Evolutionary conservation across 1,284 basidiomycete genomes (phyloP), one percentile per base, ranked within the genome.

Genomic region (Microbotryomycetes sp.): DNA sequence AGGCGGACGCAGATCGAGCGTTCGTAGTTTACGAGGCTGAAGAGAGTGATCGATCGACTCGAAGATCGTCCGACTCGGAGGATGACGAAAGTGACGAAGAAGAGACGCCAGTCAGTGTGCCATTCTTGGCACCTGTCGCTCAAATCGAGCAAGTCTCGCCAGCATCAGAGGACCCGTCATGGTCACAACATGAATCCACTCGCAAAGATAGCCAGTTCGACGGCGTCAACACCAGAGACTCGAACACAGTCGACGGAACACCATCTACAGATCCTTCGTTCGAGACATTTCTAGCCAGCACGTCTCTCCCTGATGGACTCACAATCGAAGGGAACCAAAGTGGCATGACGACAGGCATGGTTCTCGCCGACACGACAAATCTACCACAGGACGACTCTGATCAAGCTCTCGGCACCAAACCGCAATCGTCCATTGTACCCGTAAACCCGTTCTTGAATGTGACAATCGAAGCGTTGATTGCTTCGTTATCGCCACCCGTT

Each of bases 391-490:
- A 66, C 6, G 70, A 69, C 59, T 50, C 59, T 29, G 36, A 65
- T 36, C 58, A 63, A 16, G 60, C 67, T 63, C 47, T 52, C 53
- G 3, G 54, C 31, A 48, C 46, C 15, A 46, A 50, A 19, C 12
- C 51, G 19, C 25, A 55, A n/a, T 52, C 62, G 22, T 46, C 54
- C 23, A 26, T 64, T 91, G 2, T 94, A 91, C 36, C 46, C 22
- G 25, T 54, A 78, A 88, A 92, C 75, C 91, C 93, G 0, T 86
- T 86, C 69, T 86, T 90, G 64, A 80, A 83, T 4, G 77, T 82
- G 1, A 83, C 91, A 52, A 73, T 92, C 30, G 78, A 81, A 3
- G 79, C 81, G 0, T 75, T 94, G 7, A 80, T 97, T 2, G 59
- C 70, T 28, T 82, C 23, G 19, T 45, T 26, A 29, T 4, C 30